Conservation (phyloP, 148 eudicot species). For the Agrostemma githago region DNA sequence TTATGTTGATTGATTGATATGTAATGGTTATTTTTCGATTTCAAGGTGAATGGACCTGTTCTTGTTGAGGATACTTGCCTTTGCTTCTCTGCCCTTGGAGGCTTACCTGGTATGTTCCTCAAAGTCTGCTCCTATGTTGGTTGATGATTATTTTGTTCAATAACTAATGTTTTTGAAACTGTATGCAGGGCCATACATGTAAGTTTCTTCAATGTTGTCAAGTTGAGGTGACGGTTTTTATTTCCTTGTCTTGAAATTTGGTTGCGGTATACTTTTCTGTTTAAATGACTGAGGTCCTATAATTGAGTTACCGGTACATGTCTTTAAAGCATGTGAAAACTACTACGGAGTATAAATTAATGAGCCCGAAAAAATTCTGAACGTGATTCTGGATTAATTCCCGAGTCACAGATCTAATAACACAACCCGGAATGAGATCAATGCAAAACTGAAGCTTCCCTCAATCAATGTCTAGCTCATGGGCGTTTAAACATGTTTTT, state of each 20-base stretch:
- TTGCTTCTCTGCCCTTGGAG: constrained; percentile 85
- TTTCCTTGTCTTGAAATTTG: background rate
- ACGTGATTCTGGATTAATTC: background rate
- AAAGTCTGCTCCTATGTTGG: background rate
- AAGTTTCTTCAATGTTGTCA: constrained; percentile 36
- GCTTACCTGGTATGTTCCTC: constrained; percentile 72
- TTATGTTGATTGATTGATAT: background rate
- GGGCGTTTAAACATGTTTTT: background rate
- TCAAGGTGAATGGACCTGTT: constrained; percentile 87
- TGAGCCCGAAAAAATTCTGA: background rate
- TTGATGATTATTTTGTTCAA: background rate
- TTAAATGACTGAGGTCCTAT: no score
- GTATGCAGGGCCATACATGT: constrained; percentile 95
- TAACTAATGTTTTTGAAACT: background rate
- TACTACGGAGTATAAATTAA: background rate
- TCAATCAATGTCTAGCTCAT: background rate
- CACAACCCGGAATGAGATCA: background rate
- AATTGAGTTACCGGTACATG: no score
- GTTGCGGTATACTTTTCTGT: background rate
- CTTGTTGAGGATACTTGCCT: constrained; percentile 95
- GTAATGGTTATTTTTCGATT: constrained; percentile 8
- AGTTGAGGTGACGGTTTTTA: constrained; percentile 20
- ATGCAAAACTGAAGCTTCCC: background rate
- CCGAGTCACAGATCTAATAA: background rate
- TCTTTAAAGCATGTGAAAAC: no score